Conservation (phyloP, 805 yeast species). For the Wickerhamiella australiensis region DNA sequence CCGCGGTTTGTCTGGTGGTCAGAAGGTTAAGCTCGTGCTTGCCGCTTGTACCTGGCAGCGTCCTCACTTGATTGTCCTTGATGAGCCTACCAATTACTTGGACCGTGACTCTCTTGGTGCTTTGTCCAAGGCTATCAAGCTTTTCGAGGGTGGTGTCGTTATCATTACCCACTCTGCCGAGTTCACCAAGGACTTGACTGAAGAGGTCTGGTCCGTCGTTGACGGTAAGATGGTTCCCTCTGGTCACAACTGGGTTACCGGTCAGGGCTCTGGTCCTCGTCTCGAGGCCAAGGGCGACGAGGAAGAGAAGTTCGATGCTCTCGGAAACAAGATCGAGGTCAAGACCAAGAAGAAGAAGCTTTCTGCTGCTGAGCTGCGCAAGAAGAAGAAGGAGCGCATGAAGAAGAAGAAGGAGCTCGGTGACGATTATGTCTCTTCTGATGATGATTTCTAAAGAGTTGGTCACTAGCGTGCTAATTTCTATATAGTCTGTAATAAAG, state of each 20-base stretch:
- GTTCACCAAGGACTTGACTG: conserved; percentile 98
- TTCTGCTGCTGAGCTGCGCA: conserved; percentile 97
- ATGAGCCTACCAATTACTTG: conserved; percentile 98
- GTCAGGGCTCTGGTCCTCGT: conserved; percentile 99
- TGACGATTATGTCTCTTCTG: conserved; percentile 98
- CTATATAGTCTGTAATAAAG: background rate
- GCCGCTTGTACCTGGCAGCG: conserved; percentile 99
- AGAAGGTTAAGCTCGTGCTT: conserved; percentile 97
- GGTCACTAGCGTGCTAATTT: background rate
- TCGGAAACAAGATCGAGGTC: conserved; percentile 98
- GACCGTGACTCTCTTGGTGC: conserved; percentile 99
- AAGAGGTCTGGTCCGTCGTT: conserved; percentile 99
- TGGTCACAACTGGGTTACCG: conserved; percentile 99
- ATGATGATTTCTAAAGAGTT: conserved; percentile 58
- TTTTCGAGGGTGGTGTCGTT: conserved; percentile 99
- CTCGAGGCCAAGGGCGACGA: conserved; percentile 88
- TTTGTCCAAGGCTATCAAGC: conserved; percentile 95
- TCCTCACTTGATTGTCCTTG: conserved; percentile 98
- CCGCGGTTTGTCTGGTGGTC: conserved; percentile 99
- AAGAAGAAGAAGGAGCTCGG: conserved; percentile 99
- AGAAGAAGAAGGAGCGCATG: conserved; percentile 99
- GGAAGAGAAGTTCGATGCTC: conserved; percentile 98
- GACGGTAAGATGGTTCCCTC: conserved; percentile 99
- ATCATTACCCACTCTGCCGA: conserved; percentile 99
- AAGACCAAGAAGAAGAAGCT: conserved; percentile 95